These are phyloP conservation scores for Barbatosphaeria neglecta DNA, from an alignment of 495 filamentous ascomycete genomes.

Conservation along the genomic window DNA sequence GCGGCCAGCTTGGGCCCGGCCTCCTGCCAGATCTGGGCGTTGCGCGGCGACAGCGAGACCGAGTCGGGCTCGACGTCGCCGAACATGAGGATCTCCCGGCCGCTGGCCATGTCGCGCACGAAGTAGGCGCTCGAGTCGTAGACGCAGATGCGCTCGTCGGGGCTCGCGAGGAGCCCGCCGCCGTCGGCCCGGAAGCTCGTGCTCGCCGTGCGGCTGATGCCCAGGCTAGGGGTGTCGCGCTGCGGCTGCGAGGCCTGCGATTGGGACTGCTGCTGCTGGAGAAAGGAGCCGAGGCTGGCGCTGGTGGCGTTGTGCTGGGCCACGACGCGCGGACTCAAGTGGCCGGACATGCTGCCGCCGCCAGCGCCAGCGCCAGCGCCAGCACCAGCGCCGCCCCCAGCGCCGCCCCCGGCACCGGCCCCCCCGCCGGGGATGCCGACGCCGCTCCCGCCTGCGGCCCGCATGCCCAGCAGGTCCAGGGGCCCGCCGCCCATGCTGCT, in stretches of 20 bases:
- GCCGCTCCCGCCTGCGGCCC: neutral
- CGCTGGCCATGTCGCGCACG: constrained; percentile 57
- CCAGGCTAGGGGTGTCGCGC: neutral
- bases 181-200: constrained; percentile 1
- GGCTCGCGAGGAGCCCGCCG: constrained; percentile 11
- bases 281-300: constrained; percentile 7
- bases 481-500: constrained; percentile 5
- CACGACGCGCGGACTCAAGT: constrained; percentile 8
- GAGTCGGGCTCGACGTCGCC: constrained; percentile 92
- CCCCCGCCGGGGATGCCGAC: neutral
- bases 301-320: constrained; percentile 11
- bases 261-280: constrained; percentile 13
- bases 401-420: no score
- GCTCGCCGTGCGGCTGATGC: constrained; percentile 5
- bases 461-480: neutral
- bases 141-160: constrained; percentile 40
- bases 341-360: neutral
- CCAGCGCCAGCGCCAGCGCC: neutral
- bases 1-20: constrained; percentile 70
- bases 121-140: constrained; percentile 87
- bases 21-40: constrained; percentile 65
- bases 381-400: no score
- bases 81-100: constrained; percentile 77
- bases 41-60: constrained; percentile 70
- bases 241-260: neutral